Conservation (phyloP, 345 rosid genomes). For the Pseudoturritis turrita region DNA sequence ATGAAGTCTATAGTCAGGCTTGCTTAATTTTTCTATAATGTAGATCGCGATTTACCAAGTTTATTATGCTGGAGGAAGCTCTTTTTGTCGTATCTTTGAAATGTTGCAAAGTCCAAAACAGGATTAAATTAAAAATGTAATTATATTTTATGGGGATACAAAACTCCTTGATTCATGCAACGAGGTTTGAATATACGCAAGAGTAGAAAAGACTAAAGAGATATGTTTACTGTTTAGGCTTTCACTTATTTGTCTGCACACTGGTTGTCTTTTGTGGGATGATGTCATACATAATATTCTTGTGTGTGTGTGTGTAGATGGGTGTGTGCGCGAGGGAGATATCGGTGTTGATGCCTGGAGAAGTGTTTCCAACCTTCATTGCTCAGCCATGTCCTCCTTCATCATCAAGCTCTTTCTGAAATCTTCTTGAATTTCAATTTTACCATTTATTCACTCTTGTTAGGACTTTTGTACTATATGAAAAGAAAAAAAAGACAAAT, state of each 20-base stretch:
- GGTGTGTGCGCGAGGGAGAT: conserved; percentile 51
- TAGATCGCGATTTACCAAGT: background rate
- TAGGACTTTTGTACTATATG: background rate
- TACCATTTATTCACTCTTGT: background rate
- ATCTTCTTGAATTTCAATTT: conserved; percentile 1
- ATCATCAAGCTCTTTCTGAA: conserved; percentile 32
- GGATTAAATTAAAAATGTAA: conserved; percentile 8
- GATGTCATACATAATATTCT: conserved; percentile 15
- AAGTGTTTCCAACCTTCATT: conserved; percentile 60
- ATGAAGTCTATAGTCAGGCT: background rate
- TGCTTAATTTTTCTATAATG: background rate
- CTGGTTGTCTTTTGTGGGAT: conserved; percentile 14
- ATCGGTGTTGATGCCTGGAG: conserved; percentile 83
- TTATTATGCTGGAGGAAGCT: conserved; percentile 9
- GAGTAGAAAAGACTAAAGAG: background rate
- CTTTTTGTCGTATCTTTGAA: conserved; percentile 32
- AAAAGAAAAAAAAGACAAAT: background rate
- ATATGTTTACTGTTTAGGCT: background rate
- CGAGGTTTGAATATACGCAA: conserved; percentile 33
- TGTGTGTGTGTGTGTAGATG: conserved; percentile 37
- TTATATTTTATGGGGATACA: conserved; percentile 29
- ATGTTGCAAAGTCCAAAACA: conserved; percentile 25
- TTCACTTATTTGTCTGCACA: conserved; percentile 21
- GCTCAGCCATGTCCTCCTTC: conserved; percentile 63
- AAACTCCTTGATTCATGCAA: conserved; percentile 28